A percentile compares a stretch with the other conserved stretches of the same genome.
phyloP scores from a whole-genome alignment of 179 eudicot genomes.

The Monotropa hypopitys region DNA sequence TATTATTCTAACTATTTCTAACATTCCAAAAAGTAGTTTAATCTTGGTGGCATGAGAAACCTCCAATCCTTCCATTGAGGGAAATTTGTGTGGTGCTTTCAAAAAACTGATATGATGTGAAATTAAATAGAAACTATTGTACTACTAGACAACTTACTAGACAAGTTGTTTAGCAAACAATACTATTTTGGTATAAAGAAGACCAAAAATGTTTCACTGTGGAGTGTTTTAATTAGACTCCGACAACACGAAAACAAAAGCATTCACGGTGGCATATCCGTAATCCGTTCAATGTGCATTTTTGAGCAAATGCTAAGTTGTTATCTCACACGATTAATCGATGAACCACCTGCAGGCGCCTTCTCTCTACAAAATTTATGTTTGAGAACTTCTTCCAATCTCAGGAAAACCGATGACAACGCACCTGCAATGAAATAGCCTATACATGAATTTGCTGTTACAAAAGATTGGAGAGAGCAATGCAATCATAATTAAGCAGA shows the following conservation, averaged over 20 bases:
- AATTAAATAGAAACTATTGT: neutral
- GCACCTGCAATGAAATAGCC: constrained; percentile 27
- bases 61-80: no score
- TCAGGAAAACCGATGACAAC: constrained; percentile 37
- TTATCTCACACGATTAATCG: neutral
- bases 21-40: no score
- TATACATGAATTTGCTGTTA: neutral
- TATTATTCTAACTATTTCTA: no score
- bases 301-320: neutral
- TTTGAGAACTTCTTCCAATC: constrained; percentile 42
- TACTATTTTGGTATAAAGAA: neutral
- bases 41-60: no score
- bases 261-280: neutral
- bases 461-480: neutral
- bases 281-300: neutral
- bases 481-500: neutral
- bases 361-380: constrained; percentile 39
- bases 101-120: neutral
- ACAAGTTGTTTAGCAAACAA: neutral
- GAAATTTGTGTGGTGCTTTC: neutral
- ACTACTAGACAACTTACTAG: no score
- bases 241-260: neutral
- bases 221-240: neutral
- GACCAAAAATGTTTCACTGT: neutral
- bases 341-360: neutral